Evolutionary conservation across 352 stramenopile genomes (phyloP).

Genomic region (Thalassiosira mediterranea): DNA sequence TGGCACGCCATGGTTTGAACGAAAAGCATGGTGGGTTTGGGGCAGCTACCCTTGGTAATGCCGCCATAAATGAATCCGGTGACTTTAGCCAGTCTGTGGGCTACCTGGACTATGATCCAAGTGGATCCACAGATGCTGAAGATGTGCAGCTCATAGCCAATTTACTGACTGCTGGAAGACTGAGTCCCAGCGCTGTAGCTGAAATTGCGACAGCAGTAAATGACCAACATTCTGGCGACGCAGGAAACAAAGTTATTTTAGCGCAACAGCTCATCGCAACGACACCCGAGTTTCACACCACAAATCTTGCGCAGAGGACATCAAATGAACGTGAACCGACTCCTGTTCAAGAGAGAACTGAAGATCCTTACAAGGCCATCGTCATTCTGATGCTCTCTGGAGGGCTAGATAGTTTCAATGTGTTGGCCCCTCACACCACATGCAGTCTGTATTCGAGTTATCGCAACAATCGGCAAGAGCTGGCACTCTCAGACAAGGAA

Average conservation of each 20-base stretch:
- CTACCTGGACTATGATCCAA: constrained; percentile 26
- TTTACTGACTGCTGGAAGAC: constrained; percentile 72
- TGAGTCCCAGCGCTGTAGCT: constrained; percentile 49
- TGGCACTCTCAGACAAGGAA: constrained; percentile 30
- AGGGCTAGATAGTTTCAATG: constrained; percentile 47
- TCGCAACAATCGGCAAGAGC: constrained; percentile 21
- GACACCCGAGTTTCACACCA: constrained; percentile 74
- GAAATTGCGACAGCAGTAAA: constrained; percentile 20
- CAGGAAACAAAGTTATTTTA: constrained; percentile 33
- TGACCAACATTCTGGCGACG: constrained; percentile 26
- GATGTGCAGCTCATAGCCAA: constrained; percentile 70
- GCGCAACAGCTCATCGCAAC: constrained; percentile 72
- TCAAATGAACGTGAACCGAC: constrained; percentile 7
- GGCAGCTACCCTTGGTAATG: constrained; percentile 6
- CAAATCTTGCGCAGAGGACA: constrained; percentile 33
- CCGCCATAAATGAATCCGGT: neutral
- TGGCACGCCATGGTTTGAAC: constrained; percentile 36
- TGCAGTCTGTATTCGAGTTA: constrained; percentile 51
- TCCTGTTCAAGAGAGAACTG: neutral
- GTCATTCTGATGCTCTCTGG: constrained; percentile 37
- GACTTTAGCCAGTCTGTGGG: constrained; percentile 35
- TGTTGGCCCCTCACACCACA: constrained; percentile 65
- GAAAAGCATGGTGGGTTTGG: constrained; percentile 45
- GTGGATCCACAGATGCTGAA: constrained; percentile 7
- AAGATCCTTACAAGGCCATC: constrained; percentile 47